Evolutionary conservation across 1,139 yeast genomes (phyloP).

Genomic region (Geotrichum fermentans): DNA sequence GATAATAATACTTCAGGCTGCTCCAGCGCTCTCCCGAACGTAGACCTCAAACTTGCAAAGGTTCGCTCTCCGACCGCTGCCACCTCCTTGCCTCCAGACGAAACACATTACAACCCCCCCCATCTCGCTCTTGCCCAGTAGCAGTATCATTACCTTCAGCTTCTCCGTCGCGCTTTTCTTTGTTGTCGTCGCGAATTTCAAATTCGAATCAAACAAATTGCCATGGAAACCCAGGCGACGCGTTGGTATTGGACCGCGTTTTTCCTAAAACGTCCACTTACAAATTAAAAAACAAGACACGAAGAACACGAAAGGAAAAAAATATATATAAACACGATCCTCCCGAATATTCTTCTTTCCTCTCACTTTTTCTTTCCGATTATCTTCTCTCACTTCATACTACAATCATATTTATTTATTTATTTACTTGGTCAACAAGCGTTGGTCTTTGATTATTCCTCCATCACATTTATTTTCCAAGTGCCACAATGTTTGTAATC

Average conservation of each 20-base stretch:
- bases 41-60: too few relatives aligned
- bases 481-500: slow-evolving; percentile 45
- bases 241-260: not conserved
- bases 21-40: too few relatives aligned
- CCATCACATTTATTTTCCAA: not conserved
- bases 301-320: not conserved
- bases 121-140: too few relatives aligned
- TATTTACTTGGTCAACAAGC: slow-evolving; percentile 7
- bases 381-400: not conserved
- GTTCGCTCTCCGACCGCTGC: too few relatives aligned
- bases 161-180: slow-evolving; percentile 7
- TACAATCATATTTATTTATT: slow-evolving; percentile 1
- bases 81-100: too few relatives aligned
- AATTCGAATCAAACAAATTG: slow-evolving; percentile 1
- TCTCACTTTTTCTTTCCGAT: slow-evolving; percentile 1
- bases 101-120: too few relatives aligned
- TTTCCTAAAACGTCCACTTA: not conserved
- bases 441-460: not conserved
- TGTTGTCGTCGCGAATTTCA: not conserved
- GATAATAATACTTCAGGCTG: too few relatives aligned
- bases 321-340: slow-evolving; percentile 8
- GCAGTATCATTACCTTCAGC: too few relatives aligned
- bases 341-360: slow-evolving; percentile 2
- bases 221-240: slow-evolving; percentile 8
- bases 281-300: slow-evolving; percentile 13